Percentiles rank a stretch among this genome's conserved stretches.
These are phyloP conservation scores for Vitis riparia DNA, from an alignment of 164 flowering plant species.

Conservation along the genomic window DNA sequence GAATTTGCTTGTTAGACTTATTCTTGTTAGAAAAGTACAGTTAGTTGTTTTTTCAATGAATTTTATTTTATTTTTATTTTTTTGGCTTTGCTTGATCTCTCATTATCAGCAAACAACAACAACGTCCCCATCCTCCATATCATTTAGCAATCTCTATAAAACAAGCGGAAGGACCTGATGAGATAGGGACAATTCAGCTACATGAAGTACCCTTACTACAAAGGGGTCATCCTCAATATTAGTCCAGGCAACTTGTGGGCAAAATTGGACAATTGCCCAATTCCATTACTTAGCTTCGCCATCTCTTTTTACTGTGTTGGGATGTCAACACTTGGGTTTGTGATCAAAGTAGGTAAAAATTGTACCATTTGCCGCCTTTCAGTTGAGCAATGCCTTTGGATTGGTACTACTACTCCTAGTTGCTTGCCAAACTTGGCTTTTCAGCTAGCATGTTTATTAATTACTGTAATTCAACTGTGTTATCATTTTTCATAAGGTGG, in stretches of 20 bases:
- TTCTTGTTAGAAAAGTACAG: constrained; percentile 21
- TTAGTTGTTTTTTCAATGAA: constrained; percentile 16
- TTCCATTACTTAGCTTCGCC: too few relatives aligned
- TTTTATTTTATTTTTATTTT: neutral
- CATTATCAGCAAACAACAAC: neutral
- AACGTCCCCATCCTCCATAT: constrained; percentile 10
- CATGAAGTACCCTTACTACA: neutral
- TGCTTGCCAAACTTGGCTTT: neutral
- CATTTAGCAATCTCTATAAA: too few relatives aligned
- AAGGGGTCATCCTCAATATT: neutral
- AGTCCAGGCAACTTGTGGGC: too few relatives aligned
- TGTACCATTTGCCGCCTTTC: neutral
- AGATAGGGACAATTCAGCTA: constrained; percentile 31
- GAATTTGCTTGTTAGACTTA: constrained; percentile 10
- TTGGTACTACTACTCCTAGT: neutral
- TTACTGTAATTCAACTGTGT: too few relatives aligned
- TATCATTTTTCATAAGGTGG: too few relatives aligned
- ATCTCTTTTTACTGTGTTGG: too few relatives aligned
- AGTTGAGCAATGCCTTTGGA: neutral
- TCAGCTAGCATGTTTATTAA: neutral
- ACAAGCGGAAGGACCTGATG: too few relatives aligned
- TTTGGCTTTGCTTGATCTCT: constrained; percentile 9
- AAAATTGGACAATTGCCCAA: neutral
- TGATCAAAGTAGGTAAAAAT: too few relatives aligned
- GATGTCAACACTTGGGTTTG: too few relatives aligned